Evolutionary conservation across 2,329 filamentous ascomycete genomes (phyloP).

Genomic region (Sarocladiaceae sp.): DNA sequence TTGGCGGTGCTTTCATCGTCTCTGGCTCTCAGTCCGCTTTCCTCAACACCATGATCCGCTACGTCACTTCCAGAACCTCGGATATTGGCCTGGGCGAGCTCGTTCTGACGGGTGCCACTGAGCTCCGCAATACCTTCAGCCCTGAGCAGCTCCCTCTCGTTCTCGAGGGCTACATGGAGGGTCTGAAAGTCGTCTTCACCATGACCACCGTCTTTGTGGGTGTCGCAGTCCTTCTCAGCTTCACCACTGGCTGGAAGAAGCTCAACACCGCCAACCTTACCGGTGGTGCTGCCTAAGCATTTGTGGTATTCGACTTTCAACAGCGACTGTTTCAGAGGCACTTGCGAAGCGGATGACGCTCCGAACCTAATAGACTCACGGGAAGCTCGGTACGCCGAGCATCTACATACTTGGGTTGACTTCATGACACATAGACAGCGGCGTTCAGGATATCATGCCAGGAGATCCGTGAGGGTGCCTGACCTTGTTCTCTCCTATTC

Average conservation of each 20-base stretch:
- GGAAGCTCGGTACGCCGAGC: no score
- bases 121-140: slow-evolving; percentile 45
- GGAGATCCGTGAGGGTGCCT: no score
- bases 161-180: slow-evolving; percentile 55
- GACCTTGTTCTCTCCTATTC: no score
- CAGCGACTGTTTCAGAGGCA: no score
- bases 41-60: slow-evolving; percentile 34
- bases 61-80: slow-evolving; percentile 28
- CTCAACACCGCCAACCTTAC: slow-evolving; percentile 15
- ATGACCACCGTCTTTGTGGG: slow-evolving; percentile 45
- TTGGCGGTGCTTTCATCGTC: slow-evolving; percentile 44
- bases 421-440: no score
- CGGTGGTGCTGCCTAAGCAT: slow-evolving; percentile 3
- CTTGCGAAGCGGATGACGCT: no score
- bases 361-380: no score
- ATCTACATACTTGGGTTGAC: no score
- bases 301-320: no score
- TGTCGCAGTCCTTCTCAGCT: slow-evolving; percentile 27
- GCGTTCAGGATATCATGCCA: no score
- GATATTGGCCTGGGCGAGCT: slow-evolving; percentile 29
- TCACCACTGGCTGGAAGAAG: slow-evolving; percentile 32
- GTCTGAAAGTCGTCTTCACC: slow-evolving; percentile 57
- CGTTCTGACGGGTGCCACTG: slow-evolving; percentile 43
- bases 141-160: slow-evolving; percentile 42
- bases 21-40: slow-evolving; percentile 42